A percentile compares a stretch with the other conserved stretches of the same genome.
phyloP scores from a whole-genome alignment of 2,329 filamentous ascomycete genomes.

The Raffaelea ambrosiae region DNA sequence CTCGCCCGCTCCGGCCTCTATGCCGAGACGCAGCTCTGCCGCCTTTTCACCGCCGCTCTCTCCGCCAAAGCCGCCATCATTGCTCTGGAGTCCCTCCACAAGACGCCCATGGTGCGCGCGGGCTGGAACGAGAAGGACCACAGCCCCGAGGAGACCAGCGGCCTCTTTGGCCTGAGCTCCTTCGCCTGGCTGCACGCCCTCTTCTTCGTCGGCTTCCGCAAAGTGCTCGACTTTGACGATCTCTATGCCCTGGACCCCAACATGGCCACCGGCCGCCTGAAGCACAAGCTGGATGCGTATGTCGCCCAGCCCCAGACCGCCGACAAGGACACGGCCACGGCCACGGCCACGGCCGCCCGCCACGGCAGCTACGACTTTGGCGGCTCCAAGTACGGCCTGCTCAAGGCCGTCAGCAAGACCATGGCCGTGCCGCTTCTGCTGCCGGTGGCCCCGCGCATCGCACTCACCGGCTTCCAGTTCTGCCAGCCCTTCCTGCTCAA shows the following conservation, averaged over 20 bases:
- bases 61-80: constrained; percentile 14
- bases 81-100: constrained; percentile 15
- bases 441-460: constrained; percentile 18
- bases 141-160: constrained; percentile 26
- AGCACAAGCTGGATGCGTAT: constrained; percentile 11
- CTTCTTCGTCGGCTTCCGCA: constrained; percentile 25
- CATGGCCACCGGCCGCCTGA: constrained; percentile 5
- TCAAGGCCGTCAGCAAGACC: constrained; percentile 10
- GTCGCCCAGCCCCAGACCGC: background rate
- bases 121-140: constrained; percentile 10
- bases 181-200: constrained; percentile 27
- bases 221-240: constrained; percentile 22
- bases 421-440: constrained; percentile 15
- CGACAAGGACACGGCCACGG: background rate
- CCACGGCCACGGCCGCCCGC: background rate
- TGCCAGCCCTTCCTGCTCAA: constrained; percentile 25
- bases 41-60: constrained; percentile 12
- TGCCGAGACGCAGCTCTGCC: constrained; percentile 6
- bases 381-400: constrained; percentile 7
- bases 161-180: constrained; percentile 23
- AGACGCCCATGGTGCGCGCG: constrained; percentile 4
- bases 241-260: constrained; percentile 22
- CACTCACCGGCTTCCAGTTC: constrained; percentile 20
- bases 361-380: constrained; percentile 5
- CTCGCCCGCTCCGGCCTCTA: constrained; percentile 15